Conservation (phyloP, 108 stramenopile species). For the Pseudonitzschia multiseries region DNA sequence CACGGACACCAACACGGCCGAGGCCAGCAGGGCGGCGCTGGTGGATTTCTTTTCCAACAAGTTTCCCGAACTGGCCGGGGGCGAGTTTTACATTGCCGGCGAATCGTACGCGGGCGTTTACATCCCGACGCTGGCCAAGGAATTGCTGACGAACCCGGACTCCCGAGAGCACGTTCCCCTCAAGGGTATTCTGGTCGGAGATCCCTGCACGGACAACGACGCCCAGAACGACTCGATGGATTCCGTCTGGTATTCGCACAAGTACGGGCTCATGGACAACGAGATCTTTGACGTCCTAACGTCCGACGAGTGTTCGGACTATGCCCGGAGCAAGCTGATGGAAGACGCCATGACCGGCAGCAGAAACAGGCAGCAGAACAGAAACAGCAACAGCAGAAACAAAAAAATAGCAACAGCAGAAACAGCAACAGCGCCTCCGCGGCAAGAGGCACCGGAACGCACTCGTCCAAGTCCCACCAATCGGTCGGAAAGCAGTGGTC, state of each 20-base stretch:
- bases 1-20: slow-evolving; percentile 76
- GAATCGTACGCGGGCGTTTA: slow-evolving; percentile 86
- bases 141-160: slow-evolving; percentile 44
- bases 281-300: slow-evolving; percentile 44
- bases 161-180: slow-evolving; percentile 27
- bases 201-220: slow-evolving; percentile 68
- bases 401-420: no score
- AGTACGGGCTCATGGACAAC: slow-evolving; percentile 66
- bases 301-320: slow-evolving; percentile 1
- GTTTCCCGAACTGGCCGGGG: slow-evolving; percentile 70
- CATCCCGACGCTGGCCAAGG: slow-evolving; percentile 83
- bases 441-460: slow-evolving; percentile 6
- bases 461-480: slow-evolving; percentile 10
- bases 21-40: slow-evolving; percentile 65
- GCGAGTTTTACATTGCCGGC: slow-evolving; percentile 80
- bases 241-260: slow-evolving; percentile 63
- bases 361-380: slow-evolving; percentile 36
- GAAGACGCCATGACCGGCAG: neutral
- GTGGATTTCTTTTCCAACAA: slow-evolving; percentile 57
- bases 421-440: no score
- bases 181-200: slow-evolving; percentile 64
- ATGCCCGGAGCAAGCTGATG: neutral
- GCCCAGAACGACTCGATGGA: slow-evolving; percentile 67
- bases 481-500: slow-evolving; percentile 5
- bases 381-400: no score